Conservation (phyloP, 2,329 filamentous ascomycete species). For the Arthrobotrys sinensis region DNA sequence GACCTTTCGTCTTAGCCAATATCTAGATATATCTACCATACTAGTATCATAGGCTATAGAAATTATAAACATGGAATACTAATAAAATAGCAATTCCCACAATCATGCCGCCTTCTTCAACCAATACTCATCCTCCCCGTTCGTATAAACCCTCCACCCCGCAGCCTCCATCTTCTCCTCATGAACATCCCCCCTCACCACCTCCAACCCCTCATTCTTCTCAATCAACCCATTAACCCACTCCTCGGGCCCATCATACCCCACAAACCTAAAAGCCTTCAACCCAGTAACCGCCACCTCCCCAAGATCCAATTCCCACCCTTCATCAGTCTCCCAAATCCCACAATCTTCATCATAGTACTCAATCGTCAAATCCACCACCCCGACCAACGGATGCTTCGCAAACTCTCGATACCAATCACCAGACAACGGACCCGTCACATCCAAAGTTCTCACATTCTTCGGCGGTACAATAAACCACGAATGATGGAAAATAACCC, state of each 20-base stretch:
- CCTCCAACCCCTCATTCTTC: conserved; percentile 6
- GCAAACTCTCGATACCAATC: conserved; percentile 20
- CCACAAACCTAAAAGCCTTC: conserved; percentile 2
- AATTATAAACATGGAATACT: too few relatives aligned
- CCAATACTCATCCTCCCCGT: conserved; percentile 17
- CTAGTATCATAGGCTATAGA: too few relatives aligned
- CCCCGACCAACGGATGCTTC: background rate
- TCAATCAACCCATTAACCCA: conserved; percentile 9
- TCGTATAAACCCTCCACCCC: conserved; percentile 1
- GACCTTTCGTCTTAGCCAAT: too few relatives aligned
- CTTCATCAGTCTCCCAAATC: background rate
- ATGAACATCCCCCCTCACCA: conserved; percentile 13
- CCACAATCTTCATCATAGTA: background rate
- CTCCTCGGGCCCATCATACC: conserved; percentile 4
- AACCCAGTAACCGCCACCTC: background rate
- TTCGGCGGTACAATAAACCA: conserved; percentile 10
- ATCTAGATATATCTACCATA: too few relatives aligned
- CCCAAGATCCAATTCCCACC: conserved; percentile 5
- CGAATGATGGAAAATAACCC: conserved; percentile 19
- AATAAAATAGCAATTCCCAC: too few relatives aligned
- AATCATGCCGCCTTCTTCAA: background rate
- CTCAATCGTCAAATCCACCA: conserved; percentile 18
- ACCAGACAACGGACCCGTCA: background rate
- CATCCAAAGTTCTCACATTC: background rate
- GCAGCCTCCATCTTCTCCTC: background rate